These are phyloP conservation scores for Alternaria sp. DNA, from an alignment of 2,329 filamentous ascomycete species.

Conservation along the genomic window DNA sequence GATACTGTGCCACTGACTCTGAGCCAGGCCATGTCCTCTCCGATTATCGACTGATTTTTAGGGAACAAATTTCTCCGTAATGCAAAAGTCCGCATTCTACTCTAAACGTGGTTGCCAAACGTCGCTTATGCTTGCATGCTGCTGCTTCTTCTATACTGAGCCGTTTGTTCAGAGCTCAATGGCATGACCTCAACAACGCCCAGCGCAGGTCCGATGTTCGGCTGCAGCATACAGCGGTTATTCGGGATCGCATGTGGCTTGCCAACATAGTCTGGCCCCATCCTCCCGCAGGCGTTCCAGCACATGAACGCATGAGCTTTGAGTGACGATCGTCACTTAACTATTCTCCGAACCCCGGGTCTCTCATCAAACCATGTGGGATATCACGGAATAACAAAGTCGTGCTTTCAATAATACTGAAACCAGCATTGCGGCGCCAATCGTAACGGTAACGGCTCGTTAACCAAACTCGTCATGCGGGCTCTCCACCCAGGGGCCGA, in stretches of 20 bases:
- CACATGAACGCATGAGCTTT: slow-evolving; percentile 4
- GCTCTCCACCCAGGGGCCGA: slow-evolving; percentile 6
- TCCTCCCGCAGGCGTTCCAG: not conserved
- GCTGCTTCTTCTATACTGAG: not conserved
- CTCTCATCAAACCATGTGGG: slow-evolving; percentile 5
- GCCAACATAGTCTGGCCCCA: not conserved
- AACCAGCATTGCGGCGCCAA: slow-evolving; percentile 6
- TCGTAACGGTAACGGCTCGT: slow-evolving; percentile 4
- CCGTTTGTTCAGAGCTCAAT: not conserved
- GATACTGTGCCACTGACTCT: not conserved
- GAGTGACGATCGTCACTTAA: slow-evolving; percentile 12
- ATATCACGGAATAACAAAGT: slow-evolving; percentile 1
- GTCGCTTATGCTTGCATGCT: not conserved
- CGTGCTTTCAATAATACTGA: slow-evolving; percentile 11
- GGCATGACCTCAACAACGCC: not conserved
- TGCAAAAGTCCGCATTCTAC: not conserved
- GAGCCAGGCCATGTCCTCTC: not conserved
- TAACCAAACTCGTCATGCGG: not conserved
- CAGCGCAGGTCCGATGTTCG: not conserved
- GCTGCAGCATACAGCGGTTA: not conserved
- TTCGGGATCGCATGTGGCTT: slow-evolving; percentile 8
- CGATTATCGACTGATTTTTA: not conserved
- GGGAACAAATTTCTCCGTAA: not conserved
- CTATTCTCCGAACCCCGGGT: slow-evolving; percentile 11
- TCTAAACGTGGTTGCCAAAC: not conserved